These are phyloP conservation scores for Cladosporium sp. DNA, from an alignment of 2,329 filamentous ascomycete species.

Conservation along the genomic window DNA sequence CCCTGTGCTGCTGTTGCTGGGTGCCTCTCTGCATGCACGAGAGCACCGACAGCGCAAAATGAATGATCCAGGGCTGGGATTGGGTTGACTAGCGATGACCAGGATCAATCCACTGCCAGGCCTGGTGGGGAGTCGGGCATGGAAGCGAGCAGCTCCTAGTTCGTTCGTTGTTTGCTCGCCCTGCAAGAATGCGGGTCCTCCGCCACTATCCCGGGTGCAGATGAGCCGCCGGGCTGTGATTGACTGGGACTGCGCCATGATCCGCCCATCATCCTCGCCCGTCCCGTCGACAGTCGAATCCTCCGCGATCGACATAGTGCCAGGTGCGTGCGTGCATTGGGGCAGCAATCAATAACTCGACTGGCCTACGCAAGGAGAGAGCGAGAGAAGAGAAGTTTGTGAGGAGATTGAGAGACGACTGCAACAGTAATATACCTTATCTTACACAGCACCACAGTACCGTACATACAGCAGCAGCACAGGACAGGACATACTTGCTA, in stretches of 20 bases:
- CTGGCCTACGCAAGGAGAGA: background rate
- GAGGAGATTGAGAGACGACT: background rate
- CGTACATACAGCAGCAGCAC: background rate
- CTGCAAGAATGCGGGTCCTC: conserved; percentile 13
- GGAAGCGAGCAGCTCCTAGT: background rate
- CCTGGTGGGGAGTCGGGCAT: background rate
- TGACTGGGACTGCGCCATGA: background rate
- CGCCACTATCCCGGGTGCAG: conserved; percentile 1
- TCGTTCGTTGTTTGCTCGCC: conserved; percentile 13
- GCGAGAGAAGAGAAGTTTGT: too few species aligned
- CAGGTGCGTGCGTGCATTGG: background rate
- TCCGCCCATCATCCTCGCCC: conserved; percentile 1
- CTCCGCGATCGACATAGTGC: conserved; percentile 9
- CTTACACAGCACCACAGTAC: background rate
- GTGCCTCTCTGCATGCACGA: background rate
- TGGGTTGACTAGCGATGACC: background rate
- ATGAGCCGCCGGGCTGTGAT: background rate
- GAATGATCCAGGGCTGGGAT: background rate
- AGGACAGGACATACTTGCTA: background rate
- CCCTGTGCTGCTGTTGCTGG: background rate
- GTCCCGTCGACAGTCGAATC: conserved; percentile 1
- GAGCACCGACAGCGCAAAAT: background rate
- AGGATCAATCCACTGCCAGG: background rate
- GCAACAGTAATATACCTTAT: background rate
- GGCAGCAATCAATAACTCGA: background rate